Percentiles rank a stretch among this genome's conserved stretches.
Conservation (phyloP, 2,329 filamentous ascomycete species). For the Apiospora rasikravindrae region DNA sequence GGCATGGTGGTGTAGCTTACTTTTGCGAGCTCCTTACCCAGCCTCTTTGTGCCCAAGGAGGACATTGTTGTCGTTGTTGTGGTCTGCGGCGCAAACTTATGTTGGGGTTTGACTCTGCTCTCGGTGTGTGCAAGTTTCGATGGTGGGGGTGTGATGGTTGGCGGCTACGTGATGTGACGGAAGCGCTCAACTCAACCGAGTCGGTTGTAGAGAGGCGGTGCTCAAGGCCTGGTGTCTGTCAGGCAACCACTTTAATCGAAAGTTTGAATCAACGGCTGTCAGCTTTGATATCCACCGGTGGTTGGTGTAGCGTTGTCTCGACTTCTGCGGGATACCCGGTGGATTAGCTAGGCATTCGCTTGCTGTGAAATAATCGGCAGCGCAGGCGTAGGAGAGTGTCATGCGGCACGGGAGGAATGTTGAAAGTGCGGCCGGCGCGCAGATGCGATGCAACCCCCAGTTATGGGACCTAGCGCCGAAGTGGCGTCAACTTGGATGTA, state of each 20-base stretch:
- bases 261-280: not conserved
- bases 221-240: not conserved
- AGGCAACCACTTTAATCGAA: not conserved
- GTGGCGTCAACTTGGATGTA: constrained; percentile 7
- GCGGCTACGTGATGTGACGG: constrained; percentile 1
- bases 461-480: constrained; percentile 11
- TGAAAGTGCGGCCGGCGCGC: constrained; percentile 5
- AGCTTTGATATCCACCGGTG: not conserved
- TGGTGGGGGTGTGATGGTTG: constrained; percentile 14
- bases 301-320: not conserved
- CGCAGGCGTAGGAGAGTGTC: not conserved
- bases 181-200: not conserved
- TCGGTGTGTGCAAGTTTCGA: constrained; percentile 8
- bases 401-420: constrained; percentile 13
- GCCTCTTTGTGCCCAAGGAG: constrained; percentile 59
- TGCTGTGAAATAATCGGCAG: not conserved
- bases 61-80: constrained; percentile 30
- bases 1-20: constrained; percentile 44
- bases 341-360: not conserved
- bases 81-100: constrained; percentile 9
- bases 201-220: not conserved
- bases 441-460: constrained; percentile 15
- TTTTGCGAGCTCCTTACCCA: constrained; percentile 65
- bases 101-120: not conserved
- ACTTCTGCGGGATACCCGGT: not conserved